These are phyloP conservation scores for Domatiomyces catenatus DNA, from an alignment of 2,329 filamentous ascomycete genomes.

Conservation along the genomic window DNA sequence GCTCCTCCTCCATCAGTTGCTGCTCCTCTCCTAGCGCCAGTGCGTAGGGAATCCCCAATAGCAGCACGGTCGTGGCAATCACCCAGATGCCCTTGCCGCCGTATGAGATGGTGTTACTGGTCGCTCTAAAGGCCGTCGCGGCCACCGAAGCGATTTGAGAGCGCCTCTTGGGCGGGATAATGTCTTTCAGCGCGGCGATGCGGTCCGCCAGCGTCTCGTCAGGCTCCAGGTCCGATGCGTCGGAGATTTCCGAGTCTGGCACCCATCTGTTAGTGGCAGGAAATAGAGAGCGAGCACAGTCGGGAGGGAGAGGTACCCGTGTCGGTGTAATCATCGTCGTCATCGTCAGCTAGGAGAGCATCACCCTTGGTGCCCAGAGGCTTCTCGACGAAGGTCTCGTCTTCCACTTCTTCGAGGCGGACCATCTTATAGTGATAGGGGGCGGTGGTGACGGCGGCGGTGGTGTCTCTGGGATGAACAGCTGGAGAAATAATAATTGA, in stretches of 20 bases:
- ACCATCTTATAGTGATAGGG: slow-evolving; percentile 49
- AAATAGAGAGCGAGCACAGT: slow-evolving; percentile 1
- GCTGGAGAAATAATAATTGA: neutral
- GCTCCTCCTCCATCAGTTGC: slow-evolving; percentile 93
- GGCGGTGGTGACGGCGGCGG: neutral
- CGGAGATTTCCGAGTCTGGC: slow-evolving; percentile 68
- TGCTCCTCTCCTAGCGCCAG: slow-evolving; percentile 91
- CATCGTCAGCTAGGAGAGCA: slow-evolving; percentile 35
- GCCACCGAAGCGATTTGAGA: slow-evolving; percentile 49
- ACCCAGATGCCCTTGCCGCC: slow-evolving; percentile 83
- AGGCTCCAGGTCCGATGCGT: slow-evolving; percentile 53
- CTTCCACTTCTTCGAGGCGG: slow-evolving; percentile 89
- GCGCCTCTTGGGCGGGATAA: slow-evolving; percentile 57
- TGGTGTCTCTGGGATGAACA: neutral
- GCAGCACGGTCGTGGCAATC: slow-evolving; percentile 70
- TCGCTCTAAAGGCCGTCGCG: slow-evolving; percentile 30
- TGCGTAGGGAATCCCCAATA: slow-evolving; percentile 85
- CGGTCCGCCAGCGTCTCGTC: slow-evolving; percentile 50
- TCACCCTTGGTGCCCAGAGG: slow-evolving; percentile 46
- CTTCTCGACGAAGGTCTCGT: slow-evolving; percentile 79
- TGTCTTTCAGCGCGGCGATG: slow-evolving; percentile 57
- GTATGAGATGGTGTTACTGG: slow-evolving; percentile 39
- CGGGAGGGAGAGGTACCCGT: slow-evolving; percentile 47
- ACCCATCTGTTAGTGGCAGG: slow-evolving; percentile 37
- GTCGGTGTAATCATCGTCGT: slow-evolving; percentile 78